These are phyloP conservation scores for Claviceps pazoutovae DNA, from an alignment of 2,329 filamentous ascomycete genomes.

Conservation along the genomic window DNA sequence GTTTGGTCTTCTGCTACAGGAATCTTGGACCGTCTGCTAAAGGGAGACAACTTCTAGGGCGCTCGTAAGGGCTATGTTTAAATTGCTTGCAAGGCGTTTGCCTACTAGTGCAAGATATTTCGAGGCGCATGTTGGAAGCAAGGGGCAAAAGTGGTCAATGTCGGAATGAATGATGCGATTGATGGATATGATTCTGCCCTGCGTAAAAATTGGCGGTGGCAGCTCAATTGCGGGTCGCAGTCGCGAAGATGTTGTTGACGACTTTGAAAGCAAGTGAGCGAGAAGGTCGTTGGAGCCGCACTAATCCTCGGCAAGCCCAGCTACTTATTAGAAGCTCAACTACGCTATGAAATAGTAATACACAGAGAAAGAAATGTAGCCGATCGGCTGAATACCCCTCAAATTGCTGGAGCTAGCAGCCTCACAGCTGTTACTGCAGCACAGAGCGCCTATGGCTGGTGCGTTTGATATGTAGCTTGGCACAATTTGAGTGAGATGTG, in stretches of 20 bases:
- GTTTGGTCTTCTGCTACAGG: not conserved
- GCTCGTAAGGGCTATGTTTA: slow-evolving; percentile 57
- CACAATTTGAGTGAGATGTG: too few species aligned
- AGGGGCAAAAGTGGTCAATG: slow-evolving; percentile 11
- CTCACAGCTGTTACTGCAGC: too few species aligned
- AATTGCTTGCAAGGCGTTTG: slow-evolving; percentile 14
- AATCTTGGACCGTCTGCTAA: slow-evolving; percentile 6
- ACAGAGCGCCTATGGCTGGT: too few species aligned
- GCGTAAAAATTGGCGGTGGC: slow-evolving; percentile 6
- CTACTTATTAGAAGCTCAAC: not conserved
- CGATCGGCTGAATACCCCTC: too few species aligned
- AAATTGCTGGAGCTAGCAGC: too few species aligned
- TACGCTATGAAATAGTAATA: not conserved
- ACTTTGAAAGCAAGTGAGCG: not conserved
- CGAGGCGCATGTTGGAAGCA: slow-evolving; percentile 14
- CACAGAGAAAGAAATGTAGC: too few species aligned
- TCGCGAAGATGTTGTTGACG: not conserved
- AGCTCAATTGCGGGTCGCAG: not conserved
- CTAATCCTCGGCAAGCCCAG: not conserved
- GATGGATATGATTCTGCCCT: slow-evolving; percentile 11
- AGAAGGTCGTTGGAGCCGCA: not conserved
- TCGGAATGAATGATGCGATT: slow-evolving; percentile 6
- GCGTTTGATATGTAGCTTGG: too few species aligned
- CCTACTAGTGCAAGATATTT: slow-evolving; percentile 14
- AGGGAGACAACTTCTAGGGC: slow-evolving; percentile 27